Evolutionary conservation across 352 stramenopile genomes (phyloP).

Genomic region (Phytophthora pseudosyringae): DNA sequence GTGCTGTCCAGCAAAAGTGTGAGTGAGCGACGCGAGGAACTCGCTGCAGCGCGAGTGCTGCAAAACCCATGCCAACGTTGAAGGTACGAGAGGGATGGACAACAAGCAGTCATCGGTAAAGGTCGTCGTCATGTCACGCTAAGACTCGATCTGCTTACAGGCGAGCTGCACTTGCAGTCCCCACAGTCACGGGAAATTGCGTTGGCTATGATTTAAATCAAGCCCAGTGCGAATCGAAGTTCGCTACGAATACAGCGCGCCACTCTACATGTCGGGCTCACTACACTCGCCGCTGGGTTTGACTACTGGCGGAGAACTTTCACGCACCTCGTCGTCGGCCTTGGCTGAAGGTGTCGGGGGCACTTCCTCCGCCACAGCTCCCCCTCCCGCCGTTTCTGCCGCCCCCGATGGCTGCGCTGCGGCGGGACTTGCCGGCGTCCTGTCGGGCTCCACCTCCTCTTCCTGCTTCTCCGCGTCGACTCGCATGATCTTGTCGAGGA

Average conservation of each 20-base stretch:
- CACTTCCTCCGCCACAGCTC: not conserved
- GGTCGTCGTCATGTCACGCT: slow-evolving; percentile 12
- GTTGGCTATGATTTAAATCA: slow-evolving; percentile 21
- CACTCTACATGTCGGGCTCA: not conserved
- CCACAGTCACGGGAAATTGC: not conserved
- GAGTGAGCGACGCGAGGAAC: slow-evolving; percentile 12
- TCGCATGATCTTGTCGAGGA: slow-evolving; percentile 75
- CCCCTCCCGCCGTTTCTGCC: slow-evolving; percentile 9
- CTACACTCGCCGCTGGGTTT: not conserved
- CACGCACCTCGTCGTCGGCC: slow-evolving; percentile 29
- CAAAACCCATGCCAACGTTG: not conserved
- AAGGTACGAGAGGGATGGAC: slow-evolving; percentile 22
- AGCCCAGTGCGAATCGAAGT: not conserved
- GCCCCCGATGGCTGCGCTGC: slow-evolving; percentile 17
- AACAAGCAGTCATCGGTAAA: slow-evolving; percentile 27
- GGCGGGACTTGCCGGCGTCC: not conserved
- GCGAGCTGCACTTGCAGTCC: not conserved
- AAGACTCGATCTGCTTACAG: slow-evolving; percentile 15
- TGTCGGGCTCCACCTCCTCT: slow-evolving; percentile 4
- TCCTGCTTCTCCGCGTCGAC: slow-evolving; percentile 16
- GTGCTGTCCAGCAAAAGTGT: slow-evolving; percentile 11
- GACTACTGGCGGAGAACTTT: slow-evolving; percentile 9
- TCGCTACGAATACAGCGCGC: not conserved
- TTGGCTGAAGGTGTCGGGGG: slow-evolving; percentile 2
- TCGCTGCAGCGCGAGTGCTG: not conserved